Percentiles rank a stretch among this genome's conserved stretches.
Conservation (phyloP, 164 flowering plant species). For the Vitis rupestris region DNA sequence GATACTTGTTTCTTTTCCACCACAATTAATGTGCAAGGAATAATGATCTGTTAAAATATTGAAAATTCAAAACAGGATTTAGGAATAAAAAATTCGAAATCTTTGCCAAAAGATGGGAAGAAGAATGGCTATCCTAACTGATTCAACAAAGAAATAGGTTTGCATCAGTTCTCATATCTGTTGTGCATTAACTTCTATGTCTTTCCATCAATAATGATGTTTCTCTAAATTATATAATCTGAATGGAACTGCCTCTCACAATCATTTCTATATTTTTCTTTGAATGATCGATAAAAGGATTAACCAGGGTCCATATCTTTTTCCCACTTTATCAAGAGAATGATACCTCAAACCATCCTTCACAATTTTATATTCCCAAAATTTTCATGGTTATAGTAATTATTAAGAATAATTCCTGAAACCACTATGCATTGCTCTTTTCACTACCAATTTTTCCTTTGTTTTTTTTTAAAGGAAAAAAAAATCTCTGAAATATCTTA, state of each 20-base stretch:
- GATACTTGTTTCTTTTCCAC: constrained; percentile 44
- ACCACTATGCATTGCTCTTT: no score
- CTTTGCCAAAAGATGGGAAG: no score
- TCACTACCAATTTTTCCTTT: no score
- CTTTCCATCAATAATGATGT: background rate
- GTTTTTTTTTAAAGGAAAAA: no score
- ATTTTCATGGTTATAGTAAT: no score
- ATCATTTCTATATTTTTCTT: background rate
- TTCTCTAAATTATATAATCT: background rate
- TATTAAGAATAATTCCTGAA: no score
- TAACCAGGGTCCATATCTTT: no score
- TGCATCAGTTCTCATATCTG: background rate
- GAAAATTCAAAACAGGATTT: background rate
- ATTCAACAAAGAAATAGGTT: background rate
- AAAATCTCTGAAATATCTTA: no score
- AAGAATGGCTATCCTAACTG: background rate
- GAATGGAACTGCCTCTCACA: background rate
- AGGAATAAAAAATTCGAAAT: background rate
- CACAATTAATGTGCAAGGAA: constrained; percentile 71
- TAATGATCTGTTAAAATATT: constrained; percentile 35
- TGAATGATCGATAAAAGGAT: no score
- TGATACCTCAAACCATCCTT: no score
- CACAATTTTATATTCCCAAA: no score
- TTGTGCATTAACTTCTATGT: background rate
- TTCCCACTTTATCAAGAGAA: no score